Conservation (phyloP, 768 basidiomycete species). For the Kwoniella sp. region DNA sequence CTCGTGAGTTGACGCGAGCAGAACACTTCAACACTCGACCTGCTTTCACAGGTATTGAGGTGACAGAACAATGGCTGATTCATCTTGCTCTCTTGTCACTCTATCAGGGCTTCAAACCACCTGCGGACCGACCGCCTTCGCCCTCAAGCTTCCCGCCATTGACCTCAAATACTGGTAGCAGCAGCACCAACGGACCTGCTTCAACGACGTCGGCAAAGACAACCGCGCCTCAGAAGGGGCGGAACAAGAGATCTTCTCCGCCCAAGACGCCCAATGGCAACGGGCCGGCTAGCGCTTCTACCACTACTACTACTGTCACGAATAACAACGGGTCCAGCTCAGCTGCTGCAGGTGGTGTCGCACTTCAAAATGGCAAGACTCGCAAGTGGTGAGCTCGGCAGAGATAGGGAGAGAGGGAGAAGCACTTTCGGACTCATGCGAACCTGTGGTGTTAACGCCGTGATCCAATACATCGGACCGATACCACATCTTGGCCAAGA, state of each 20-base stretch:
- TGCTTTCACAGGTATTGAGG: too few relatives aligned
- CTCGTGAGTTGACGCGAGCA: constrained; percentile 49
- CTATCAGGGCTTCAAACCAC: constrained; percentile 42
- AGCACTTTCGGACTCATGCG: too few relatives aligned
- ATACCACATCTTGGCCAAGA: neutral
- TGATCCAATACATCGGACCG: too few relatives aligned
- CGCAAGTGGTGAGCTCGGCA: neutral
- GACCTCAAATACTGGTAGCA: too few relatives aligned
- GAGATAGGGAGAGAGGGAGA: too few relatives aligned
- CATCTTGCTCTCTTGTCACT: neutral
- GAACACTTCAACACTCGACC: too few relatives aligned
- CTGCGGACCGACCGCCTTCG: constrained; percentile 18
- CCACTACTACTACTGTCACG: neutral
- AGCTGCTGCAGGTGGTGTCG: neutral
- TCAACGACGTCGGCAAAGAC: neutral
- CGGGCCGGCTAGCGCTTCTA: neutral
- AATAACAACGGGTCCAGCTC: too few relatives aligned
- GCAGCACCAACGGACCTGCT: too few relatives aligned
- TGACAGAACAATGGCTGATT: neutral
- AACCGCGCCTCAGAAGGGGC: neutral
- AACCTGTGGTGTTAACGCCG: too few relatives aligned
- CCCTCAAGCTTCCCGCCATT: constrained; percentile 14
- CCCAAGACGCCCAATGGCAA: constrained; percentile 4
- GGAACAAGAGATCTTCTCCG: constrained; percentile 1
- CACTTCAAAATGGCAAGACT: neutral